phyloP scores from a whole-genome alignment of 805 yeast species.

The Candida fluviatilis region DNA sequence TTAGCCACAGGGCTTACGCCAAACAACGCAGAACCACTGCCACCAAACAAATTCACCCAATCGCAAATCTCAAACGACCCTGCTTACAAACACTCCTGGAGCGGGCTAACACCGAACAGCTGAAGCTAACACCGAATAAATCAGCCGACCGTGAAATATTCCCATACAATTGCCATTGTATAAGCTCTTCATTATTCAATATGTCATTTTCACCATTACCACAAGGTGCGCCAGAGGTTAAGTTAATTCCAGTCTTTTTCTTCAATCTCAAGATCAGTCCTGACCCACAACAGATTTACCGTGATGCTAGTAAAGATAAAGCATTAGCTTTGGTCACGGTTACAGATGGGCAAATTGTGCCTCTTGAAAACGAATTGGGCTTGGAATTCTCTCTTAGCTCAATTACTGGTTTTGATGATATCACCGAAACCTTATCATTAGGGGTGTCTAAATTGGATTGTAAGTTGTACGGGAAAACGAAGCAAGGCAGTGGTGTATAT shows the following conservation, averaged over 20 bases:
- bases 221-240: slow-evolving; percentile 12
- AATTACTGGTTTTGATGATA: slow-evolving; percentile 46
- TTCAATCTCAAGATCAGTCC: slow-evolving; percentile 23
- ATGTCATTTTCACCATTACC: too few relatives aligned
- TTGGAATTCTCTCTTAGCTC: slow-evolving; percentile 24
- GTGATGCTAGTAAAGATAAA: slow-evolving; percentile 13
- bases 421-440: slow-evolving; percentile 29
- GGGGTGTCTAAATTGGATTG: slow-evolving; percentile 42
- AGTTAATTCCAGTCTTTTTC: slow-evolving; percentile 28
- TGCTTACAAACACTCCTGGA: too few relatives aligned
- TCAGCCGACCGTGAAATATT: too few relatives aligned
- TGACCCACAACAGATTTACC: slow-evolving; percentile 17
- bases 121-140: too few relatives aligned
- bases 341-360: slow-evolving; percentile 23
- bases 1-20: too few relatives aligned
- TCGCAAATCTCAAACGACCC: too few relatives aligned
- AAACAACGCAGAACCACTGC: too few relatives aligned
- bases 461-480: slow-evolving; percentile 43
- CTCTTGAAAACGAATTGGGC: slow-evolving; percentile 28
- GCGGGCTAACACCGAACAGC: too few relatives aligned
- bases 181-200: too few relatives aligned
- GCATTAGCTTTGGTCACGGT: slow-evolving; percentile 19
- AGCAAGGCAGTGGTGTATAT: slow-evolving; percentile 39
- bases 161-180: too few relatives aligned
- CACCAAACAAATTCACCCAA: too few relatives aligned